phyloP scores from a whole-genome alignment of 805 yeast genomes.

The Spathaspora passalidarum region DNA sequence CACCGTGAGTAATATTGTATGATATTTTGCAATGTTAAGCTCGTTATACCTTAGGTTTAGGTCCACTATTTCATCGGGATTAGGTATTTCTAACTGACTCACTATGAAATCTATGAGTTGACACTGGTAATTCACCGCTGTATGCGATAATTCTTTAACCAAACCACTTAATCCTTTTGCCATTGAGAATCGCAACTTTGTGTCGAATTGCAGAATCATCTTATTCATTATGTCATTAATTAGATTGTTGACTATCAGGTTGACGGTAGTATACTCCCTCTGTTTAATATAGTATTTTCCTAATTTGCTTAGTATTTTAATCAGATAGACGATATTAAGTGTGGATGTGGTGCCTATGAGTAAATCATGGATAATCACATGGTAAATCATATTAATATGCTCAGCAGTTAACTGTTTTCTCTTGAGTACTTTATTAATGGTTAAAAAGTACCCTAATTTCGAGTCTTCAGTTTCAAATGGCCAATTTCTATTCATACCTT shows the following conservation, averaged over 20 bases:
- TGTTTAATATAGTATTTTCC: slow-evolving; percentile 20
- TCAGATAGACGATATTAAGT: slow-evolving; percentile 23
- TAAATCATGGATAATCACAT: slow-evolving; percentile 16
- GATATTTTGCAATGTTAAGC: slow-evolving; percentile 45
- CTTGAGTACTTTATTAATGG: slow-evolving; percentile 37
- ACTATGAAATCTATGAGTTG: slow-evolving; percentile 40
- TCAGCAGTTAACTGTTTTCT: slow-evolving; percentile 3
- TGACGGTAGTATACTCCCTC: slow-evolving; percentile 38
- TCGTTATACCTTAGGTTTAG: slow-evolving; percentile 22
- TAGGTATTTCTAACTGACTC: slow-evolving; percentile 26
- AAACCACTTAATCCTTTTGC: slow-evolving; percentile 66
- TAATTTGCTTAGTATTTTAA: slow-evolving; percentile 37
- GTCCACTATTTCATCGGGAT: slow-evolving; percentile 3
- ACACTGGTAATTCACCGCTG: slow-evolving; percentile 35
- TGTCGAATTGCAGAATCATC: slow-evolving; percentile 42
- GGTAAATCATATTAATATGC: slow-evolving; percentile 12
- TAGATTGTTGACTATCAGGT: slow-evolving; percentile 48
- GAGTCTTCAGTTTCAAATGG: not conserved
- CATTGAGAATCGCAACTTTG: slow-evolving; percentile 57
- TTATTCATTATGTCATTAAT: slow-evolving; percentile 31
- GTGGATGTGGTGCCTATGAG: slow-evolving; percentile 12
- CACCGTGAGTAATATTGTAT: slow-evolving; percentile 54
- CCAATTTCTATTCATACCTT: slow-evolving; percentile 17
- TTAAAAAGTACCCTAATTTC: slow-evolving; percentile 39
- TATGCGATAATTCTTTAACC: slow-evolving; percentile 26